phyloP scores from a whole-genome alignment of 108 stramenopile genomes.

The Skeletonema tropicum region DNA sequence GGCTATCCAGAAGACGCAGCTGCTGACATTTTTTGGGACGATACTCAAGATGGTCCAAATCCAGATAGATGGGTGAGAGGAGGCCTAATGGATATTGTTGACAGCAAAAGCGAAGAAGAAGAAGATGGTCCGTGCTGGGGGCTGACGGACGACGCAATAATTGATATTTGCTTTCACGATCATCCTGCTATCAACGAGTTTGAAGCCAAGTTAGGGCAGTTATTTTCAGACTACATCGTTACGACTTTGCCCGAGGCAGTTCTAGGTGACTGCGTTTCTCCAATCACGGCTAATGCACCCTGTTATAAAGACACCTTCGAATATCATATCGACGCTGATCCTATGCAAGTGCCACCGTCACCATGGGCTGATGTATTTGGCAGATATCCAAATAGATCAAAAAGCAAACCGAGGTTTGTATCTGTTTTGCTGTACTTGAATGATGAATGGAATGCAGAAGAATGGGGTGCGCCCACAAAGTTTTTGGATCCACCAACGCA shows the following conservation, averaged over 20 bases:
- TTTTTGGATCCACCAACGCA: constrained; percentile 71
- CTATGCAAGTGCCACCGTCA: constrained; percentile 59
- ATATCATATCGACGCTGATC: constrained; percentile 82
- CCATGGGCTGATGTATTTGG: constrained; percentile 79
- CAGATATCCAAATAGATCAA: constrained; percentile 61
- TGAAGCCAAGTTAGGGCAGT: constrained; percentile 49
- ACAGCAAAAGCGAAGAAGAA: constrained; percentile 18
- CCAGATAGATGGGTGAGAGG: constrained; percentile 67
- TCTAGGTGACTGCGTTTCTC: constrained; percentile 60
- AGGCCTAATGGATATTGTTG: constrained; percentile 54
- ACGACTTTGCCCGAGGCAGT: constrained; percentile 67
- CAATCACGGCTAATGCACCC: constrained; percentile 77
- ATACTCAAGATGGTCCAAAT: constrained; percentile 55
- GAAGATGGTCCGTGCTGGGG: constrained; percentile 53
- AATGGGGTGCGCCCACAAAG: constrained; percentile 68
- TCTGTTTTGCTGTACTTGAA: constrained; percentile 74
- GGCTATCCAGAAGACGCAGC: constrained; percentile 27
- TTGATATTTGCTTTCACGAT: constrained; percentile 61
- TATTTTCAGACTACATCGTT: constrained; percentile 63
- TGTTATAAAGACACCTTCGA: constrained; percentile 57
- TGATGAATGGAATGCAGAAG: constrained; percentile 59
- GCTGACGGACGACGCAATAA: constrained; percentile 57
- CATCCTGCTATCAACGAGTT: constrained; percentile 64
- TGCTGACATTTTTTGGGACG: constrained; percentile 41
- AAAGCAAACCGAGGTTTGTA: constrained; percentile 73